phyloP scores from a whole-genome alignment of 2,329 filamentous ascomycete genomes.

The Akanthomyces dipterigenus region DNA sequence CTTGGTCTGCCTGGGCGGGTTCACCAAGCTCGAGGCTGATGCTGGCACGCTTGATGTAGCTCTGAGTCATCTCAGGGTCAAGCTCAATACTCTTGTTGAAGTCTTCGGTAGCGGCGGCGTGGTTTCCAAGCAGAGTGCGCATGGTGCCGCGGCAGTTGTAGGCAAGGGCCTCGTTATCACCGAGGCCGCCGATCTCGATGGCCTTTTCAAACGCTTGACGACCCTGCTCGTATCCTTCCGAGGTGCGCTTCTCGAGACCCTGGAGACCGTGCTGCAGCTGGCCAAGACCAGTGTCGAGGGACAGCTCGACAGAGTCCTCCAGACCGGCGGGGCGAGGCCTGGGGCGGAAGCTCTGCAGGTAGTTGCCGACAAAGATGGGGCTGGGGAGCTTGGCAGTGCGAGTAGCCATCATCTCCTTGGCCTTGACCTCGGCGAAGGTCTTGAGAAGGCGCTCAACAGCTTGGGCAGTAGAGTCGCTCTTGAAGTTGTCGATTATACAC shows the following conservation, averaged over 20 bases:
- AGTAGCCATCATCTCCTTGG: constrained; percentile 79
- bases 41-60: constrained; percentile 97
- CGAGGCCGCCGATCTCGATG: constrained; percentile 72
- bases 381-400: constrained; percentile 85
- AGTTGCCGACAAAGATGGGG: constrained; percentile 96
- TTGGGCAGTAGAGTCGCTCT: constrained; percentile 81
- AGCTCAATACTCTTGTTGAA: constrained; percentile 90
- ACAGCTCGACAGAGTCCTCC: constrained; percentile 71
- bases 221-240: constrained; percentile 86
- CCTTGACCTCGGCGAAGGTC: constrained; percentile 93
- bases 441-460: constrained; percentile 90
- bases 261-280: constrained; percentile 78
- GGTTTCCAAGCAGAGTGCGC: constrained; percentile 84
- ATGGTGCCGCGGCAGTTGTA: constrained; percentile 98
- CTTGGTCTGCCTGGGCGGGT: constrained; percentile 76
- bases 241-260: constrained; percentile 77
- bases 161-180: constrained; percentile 78
- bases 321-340: constrained; percentile 74
- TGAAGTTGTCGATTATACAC: constrained; percentile 97
- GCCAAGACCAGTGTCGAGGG: constrained; percentile 72
- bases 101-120: constrained; percentile 72
- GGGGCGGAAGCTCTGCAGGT: constrained; percentile 93
- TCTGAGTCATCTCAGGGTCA: constrained; percentile 82
- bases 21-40: constrained; percentile 93
- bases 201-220: constrained; percentile 81